phyloP scores from a whole-genome alignment of 1,284 basidiomycete genomes.

The Trichosporon faecale region DNA sequence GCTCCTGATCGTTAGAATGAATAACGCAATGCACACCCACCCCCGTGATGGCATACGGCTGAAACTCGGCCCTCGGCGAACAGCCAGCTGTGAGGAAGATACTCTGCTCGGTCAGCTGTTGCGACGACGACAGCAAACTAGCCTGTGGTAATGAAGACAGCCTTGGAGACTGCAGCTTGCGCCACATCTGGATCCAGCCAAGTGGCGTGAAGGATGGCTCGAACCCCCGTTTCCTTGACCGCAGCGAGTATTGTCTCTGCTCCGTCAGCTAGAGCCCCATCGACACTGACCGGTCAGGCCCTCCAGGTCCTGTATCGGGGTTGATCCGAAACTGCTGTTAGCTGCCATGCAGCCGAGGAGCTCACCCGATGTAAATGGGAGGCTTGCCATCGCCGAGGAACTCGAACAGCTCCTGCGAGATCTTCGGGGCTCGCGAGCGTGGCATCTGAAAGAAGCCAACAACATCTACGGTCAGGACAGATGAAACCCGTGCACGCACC shows the following conservation, averaged over 20 bases:
- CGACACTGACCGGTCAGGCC: conserved; percentile 48
- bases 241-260: conserved; percentile 61
- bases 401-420: conserved; percentile 53
- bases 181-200: conserved; percentile 61
- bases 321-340: conserved; percentile 59
- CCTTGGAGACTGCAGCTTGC: conserved; percentile 52
- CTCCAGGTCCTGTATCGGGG: conserved; percentile 61
- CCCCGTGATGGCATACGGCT: conserved; percentile 69
- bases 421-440: conserved; percentile 57
- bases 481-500: conserved; percentile 51
- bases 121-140: neutral
- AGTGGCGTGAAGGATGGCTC: conserved; percentile 63
- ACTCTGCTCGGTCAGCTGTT: conserved; percentile 45
- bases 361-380: conserved; percentile 63
- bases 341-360: neutral
- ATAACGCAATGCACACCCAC: conserved; percentile 24
- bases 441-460: conserved; percentile 58
- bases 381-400: conserved; percentile 59
- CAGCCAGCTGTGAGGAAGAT: conserved; percentile 69
- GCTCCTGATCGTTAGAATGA: conserved; percentile 51
- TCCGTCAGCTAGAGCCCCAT: neutral
- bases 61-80: conserved; percentile 59
- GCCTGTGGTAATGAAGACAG: conserved; percentile 59
- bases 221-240: conserved; percentile 57
- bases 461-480: conserved; percentile 54